Base-by-base conservation (phyloP, 495 filamentous ascomycete genomes). In the Darksidea phi region DNA sequence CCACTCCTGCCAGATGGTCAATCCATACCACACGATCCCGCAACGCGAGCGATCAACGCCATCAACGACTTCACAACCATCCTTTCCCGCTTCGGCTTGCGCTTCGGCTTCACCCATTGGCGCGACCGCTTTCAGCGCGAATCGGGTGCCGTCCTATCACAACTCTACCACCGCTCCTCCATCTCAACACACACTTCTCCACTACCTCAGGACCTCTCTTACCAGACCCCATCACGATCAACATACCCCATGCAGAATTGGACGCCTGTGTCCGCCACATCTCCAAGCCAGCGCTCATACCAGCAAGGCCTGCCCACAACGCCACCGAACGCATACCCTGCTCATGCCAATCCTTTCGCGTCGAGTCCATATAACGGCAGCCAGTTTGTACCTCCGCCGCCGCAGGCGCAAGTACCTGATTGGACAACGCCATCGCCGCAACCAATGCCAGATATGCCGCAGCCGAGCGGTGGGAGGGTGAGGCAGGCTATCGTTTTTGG, bases 91-190 rank as follows among this genome's bases (percentile, higher is more conserved):
- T 72, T 75, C 50, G 73, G 73, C 34, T 52, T 71, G 12, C 66
- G 71, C 20, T 75, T 69, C 59, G 73, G 73, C 32, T 75, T 73
- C 61, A 70, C 70, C 41, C 68, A 68, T 61, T 75, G 68, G 68
- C 68, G 61, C 36, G 61, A 70, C 43, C 65, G 66, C 54, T 68
- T 70, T 54, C 65, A 70, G 38, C 63, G 54, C 23, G 68, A 70
- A 49, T 66, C 61, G 0, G 51, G 36, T 0, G 45, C 54, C 3
- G 53, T 68, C 1, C 54, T 59, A 2, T 15, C 54, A n/a, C 59
- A 67, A 21, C 57, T 70, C 12, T 55, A 67, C 34, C 64, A 64
- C 17, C 59, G 65, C 24, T 48, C 56, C 11, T 59, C 65, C 11
- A 38, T 57, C 1, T 59, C 59, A 0, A 49, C 64, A 12, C 17